Evolutionary conservation across 352 stramenopile species (phyloP).

Genomic region (Blastocystis hominis): DNA sequence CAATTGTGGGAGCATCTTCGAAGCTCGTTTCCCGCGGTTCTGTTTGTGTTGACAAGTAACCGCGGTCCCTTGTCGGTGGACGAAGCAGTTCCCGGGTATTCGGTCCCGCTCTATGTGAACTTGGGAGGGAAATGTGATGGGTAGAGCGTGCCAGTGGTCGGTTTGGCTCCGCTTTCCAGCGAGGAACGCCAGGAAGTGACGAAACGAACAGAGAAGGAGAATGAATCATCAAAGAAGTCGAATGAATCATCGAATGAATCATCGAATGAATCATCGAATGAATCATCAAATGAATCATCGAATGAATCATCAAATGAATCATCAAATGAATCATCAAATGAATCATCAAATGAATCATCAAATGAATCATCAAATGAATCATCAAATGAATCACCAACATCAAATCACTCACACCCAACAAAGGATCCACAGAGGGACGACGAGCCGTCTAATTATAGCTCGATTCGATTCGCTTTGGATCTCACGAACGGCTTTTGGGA

Average conservation of each 20-base stretch:
- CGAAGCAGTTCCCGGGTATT: background rate
- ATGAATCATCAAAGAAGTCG: background rate
- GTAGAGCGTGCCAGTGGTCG: background rate
- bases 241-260: background rate
- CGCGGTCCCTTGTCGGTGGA: background rate
- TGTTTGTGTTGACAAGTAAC: background rate
- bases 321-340: no score
- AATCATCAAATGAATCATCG: no score
- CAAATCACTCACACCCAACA: background rate
- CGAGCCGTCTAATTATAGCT: background rate
- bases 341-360: no score
- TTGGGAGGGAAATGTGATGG: background rate
- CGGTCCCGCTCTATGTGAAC: background rate
- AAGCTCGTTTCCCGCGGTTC: background rate
- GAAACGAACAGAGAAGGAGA: background rate
- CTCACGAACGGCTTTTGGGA: constrained; percentile 1
- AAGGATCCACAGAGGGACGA: background rate
- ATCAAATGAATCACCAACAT: background rate
- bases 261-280: no score
- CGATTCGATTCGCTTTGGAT: background rate
- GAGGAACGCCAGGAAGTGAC: background rate
- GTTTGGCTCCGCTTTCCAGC: background rate
- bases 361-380: no score
- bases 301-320: no score
- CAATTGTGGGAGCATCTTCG: background rate